Evolutionary conservation across 2,329 filamentous ascomycete genomes (phyloP).

Genomic region (Aspergillus glaucus): DNA sequence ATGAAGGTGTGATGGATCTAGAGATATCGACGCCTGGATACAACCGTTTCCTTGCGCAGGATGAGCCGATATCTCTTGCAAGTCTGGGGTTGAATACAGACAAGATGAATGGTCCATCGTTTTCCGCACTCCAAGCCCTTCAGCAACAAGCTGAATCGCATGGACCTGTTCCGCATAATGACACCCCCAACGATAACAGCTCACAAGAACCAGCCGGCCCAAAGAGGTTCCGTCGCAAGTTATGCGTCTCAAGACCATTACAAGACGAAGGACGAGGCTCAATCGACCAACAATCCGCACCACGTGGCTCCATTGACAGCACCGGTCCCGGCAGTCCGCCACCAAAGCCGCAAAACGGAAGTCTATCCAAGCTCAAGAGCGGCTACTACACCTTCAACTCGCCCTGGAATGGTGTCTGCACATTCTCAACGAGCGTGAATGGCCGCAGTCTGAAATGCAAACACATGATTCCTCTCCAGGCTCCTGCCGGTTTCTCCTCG

Average conservation of each 20-base stretch:
- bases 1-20: constrained; percentile 40
- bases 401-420: constrained; percentile 81
- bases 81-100: constrained; percentile 21
- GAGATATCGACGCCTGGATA: constrained; percentile 57
- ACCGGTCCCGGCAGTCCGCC: constrained; percentile 6
- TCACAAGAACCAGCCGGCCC: constrained; percentile 15
- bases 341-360: constrained; percentile 3
- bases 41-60: constrained; percentile 46
- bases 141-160: constrained; percentile 1
- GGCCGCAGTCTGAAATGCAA: constrained; percentile 70
- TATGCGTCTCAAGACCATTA: constrained; percentile 26
- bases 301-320: constrained; percentile 13
- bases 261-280: constrained; percentile 15
- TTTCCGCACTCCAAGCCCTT: constrained; percentile 4
- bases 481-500: constrained; percentile 5
- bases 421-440: constrained; percentile 71
- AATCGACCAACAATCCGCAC: constrained; percentile 9
- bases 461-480: constrained; percentile 54
- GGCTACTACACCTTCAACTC: constrained; percentile 67
- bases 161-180: neutral
- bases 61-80: constrained; percentile 30
- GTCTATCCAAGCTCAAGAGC: constrained; percentile 27
- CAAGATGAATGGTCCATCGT: constrained; percentile 3
- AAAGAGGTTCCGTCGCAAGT: constrained; percentile 26
- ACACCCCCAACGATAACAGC: constrained; percentile 1